phyloP scores from a whole-genome alignment of 495 filamentous ascomycete genomes.

The Penicillium argentinense region DNA sequence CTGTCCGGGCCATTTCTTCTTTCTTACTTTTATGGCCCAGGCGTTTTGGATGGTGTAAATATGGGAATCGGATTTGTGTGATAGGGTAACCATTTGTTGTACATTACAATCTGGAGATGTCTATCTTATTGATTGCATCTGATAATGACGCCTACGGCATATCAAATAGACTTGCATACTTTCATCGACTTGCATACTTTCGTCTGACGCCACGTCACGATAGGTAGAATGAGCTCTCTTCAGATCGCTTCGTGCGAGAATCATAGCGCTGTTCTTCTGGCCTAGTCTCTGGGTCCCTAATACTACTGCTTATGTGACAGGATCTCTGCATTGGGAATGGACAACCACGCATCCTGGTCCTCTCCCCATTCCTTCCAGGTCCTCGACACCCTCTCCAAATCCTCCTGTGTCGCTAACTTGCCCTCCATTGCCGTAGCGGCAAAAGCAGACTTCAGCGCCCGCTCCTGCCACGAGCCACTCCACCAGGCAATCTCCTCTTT shows the following conservation, averaged over 20 bases:
- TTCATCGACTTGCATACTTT: too few relatives aligned
- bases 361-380: slow-evolving; percentile 46
- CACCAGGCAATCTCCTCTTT: slow-evolving; percentile 46
- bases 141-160: background rate
- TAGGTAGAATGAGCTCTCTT: too few relatives aligned
- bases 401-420: slow-evolving; percentile 36
- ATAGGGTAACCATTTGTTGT: background rate
- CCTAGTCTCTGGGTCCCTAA: too few relatives aligned
- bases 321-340: slow-evolving; percentile 47
- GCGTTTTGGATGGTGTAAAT: slow-evolving; percentile 1
- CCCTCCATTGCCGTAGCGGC: slow-evolving; percentile 37
- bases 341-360: slow-evolving; percentile 49
- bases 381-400: slow-evolving; percentile 41
- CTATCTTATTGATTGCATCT: background rate
- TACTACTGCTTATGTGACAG: slow-evolving; percentile 39
- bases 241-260: too few relatives aligned
- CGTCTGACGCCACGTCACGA: too few relatives aligned
- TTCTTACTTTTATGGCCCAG: background rate
- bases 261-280: too few relatives aligned
- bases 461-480: slow-evolving; percentile 46
- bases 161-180: slow-evolving; percentile 3
- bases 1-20: too few relatives aligned
- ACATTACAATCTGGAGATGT: background rate
- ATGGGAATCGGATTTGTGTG: background rate
- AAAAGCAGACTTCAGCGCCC: slow-evolving; percentile 38